Evolutionary conservation across 192 early-diverging fungal genomes (phyloP), one percentile per base, ranked within the genome.

Genomic region (Lobosporangium transversale): DNA sequence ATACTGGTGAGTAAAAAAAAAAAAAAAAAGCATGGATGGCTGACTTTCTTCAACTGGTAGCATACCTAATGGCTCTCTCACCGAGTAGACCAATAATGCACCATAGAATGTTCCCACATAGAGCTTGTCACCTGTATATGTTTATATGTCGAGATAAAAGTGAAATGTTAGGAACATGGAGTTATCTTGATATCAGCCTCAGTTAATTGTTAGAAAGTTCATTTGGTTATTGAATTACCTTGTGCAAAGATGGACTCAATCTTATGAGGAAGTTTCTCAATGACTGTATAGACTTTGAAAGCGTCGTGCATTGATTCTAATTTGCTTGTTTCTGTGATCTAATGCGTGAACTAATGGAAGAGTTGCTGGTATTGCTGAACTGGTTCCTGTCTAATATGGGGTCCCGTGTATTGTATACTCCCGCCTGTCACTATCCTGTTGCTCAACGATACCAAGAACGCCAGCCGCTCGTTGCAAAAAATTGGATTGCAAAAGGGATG

Each of bases 221-320:
- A n/a, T n/a, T n/a, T n/a, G n/a, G n/a, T n/a, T n/a, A n/a, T n/a
- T n/a, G n/a, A 57, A 1, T 42, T 80, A 87, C 87, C 87, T 80
- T 82, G 74, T 20, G 86, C 90, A 74, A 86, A 87, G 17, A 91
- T 90, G 35, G 90, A 87, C 66, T 92, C 92, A 53, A 93, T 88
- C 68, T 85, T 87, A 60, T 85, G 84, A 2, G 83, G 84, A 37
- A 93, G 78, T 73, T 92, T 90, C 61, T 90, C 89, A 35, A 93
- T 81, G 58, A 91, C 88, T 50, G 90, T 86, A 30, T 86, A 88
- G 53, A 91, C 85, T 68, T 90, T 85, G 68, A 93, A 93, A 48
- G 92, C 92, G 82, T 92, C 86, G 81, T 91, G 89, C 92, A 93
- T 93, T n/a, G n/a, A n/a, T n/a, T n/a, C n/a, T n/a, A n/a, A n/a